A percentile compares a stretch with the other conserved stretches of the same genome.
These are phyloP conservation scores for Elongisporangium anandrum DNA, from an alignment of 352 stramenopile species.

Conservation along the genomic window DNA sequence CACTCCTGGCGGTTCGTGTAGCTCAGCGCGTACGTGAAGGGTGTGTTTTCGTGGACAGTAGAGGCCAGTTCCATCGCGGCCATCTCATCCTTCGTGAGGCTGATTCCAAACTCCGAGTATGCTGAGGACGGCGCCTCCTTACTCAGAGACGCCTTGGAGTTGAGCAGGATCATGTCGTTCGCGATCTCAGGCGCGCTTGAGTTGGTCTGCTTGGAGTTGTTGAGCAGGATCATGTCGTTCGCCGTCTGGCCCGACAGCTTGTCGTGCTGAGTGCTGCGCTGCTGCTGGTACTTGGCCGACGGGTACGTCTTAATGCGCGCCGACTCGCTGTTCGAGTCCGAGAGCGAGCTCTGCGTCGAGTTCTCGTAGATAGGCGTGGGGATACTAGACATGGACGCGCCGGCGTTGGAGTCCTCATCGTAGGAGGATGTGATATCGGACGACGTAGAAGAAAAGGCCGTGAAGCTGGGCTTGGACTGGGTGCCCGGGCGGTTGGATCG, in stretches of 20 bases:
- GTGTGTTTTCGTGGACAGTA: conserved; percentile 67
- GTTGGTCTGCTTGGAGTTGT: conserved; percentile 6
- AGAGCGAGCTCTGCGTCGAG: conserved; percentile 36
- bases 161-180: conserved; percentile 14
- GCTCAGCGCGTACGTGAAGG: conserved; percentile 76
- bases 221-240: conserved; percentile 63
- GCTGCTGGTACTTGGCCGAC: conserved; percentile 5
- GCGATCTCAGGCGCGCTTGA: conserved; percentile 11
- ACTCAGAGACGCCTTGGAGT: conserved; percentile 12
- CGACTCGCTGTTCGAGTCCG: conserved; percentile 51
- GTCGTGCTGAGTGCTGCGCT: not conserved
- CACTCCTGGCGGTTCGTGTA: conserved; percentile 81
- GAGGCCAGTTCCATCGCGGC: conserved; percentile 52
- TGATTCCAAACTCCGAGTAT: conserved; percentile 35
- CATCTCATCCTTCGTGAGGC: conserved; percentile 48
- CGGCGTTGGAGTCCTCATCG: conserved; percentile 36
- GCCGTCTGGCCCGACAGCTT: not conserved
- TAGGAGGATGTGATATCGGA: conserved; percentile 41
- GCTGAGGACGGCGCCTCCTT: not conserved
- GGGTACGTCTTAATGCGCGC: conserved; percentile 44
- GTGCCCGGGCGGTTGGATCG: conserved; percentile 17
- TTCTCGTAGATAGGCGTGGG: conserved; percentile 29
- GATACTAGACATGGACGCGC: conserved; percentile 12
- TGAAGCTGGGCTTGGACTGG: conserved; percentile 43
- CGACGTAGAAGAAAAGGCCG: conserved; percentile 28